phyloP scores from a whole-genome alignment of 2,329 filamentous ascomycete genomes.

The Diplodia corticola region DNA sequence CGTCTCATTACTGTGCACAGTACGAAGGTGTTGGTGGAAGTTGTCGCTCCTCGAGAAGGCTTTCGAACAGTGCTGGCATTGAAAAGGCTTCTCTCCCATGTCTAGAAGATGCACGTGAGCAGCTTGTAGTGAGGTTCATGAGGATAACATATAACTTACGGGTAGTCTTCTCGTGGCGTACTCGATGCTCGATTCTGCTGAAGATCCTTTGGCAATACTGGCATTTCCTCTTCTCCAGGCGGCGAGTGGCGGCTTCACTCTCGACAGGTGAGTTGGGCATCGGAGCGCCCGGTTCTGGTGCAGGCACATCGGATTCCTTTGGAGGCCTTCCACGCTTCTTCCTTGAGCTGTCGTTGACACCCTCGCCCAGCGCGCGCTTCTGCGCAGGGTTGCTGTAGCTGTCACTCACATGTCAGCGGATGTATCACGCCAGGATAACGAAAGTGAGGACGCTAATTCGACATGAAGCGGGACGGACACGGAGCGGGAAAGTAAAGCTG shows the following conservation, averaged over 20 bases:
- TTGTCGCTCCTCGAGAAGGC: slow-evolving; percentile 22
- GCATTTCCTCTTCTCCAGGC: slow-evolving; percentile 16
- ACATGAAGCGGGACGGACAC: neutral
- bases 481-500: neutral
- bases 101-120: neutral
- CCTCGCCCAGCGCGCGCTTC: neutral
- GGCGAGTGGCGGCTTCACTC: neutral
- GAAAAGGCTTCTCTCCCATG: slow-evolving; percentile 18
- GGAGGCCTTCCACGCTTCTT: slow-evolving; percentile 4
- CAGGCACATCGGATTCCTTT: neutral
- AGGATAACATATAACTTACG: neutral
- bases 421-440: neutral
- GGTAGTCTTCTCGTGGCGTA: slow-evolving; percentile 20
- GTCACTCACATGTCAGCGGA: neutral
- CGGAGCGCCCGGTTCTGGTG: neutral
- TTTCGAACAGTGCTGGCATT: slow-evolving; percentile 19
- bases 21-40: slow-evolving; percentile 16
- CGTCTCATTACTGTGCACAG: slow-evolving; percentile 14
- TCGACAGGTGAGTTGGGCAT: neutral
- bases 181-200: slow-evolving; percentile 19
- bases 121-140: neutral
- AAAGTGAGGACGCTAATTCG: neutral
- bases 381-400: neutral
- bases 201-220: slow-evolving; percentile 16
- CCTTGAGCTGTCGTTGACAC: slow-evolving; percentile 3